Evolutionary conservation across 139 green algal species (phyloP), one percentile per base, ranked within the genome.

Genomic region (Penium margaritaceum): DNA sequence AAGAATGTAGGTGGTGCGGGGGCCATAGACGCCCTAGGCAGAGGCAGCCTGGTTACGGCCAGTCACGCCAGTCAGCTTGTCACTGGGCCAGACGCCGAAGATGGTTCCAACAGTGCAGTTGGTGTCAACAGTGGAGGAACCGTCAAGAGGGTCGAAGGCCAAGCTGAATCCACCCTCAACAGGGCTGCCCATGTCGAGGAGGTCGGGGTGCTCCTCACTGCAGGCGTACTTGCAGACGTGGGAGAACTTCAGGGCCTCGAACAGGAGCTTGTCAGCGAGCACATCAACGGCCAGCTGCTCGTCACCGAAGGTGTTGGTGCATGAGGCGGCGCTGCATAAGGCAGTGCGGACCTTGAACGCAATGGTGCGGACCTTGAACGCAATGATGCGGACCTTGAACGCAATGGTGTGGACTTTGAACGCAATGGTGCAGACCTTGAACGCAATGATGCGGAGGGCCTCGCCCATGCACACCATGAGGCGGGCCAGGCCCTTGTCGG

Each of bases 81-180:
- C 72, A n/a, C 47, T 54, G 27, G 51, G 38, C 83, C 83, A 87
- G 33, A 86, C 78, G 15, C 83, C 83, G 51, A 87, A 79, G 47
- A 87, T 87, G 47, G 80, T 87, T 37, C 83, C 83, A 27, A 87
- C 83, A 24, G 83, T 83, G 70, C 81, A 87, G 80, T 87, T 85
- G 76, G 81, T 87, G 80, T 85, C 79, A 30, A 87, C 80, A 53
- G 86, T 87, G 76, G 72, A 83, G 43, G 69, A 81, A 46, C 83
- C 83, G 57, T 87, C 83, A 15, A 87, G 81, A 21, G 83, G 83
- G 51, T 87, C 83, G 47, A 83, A 87, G 51, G 70, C 81, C 27
- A 87, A 80, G 41, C 78, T 85, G 84, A 82, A 88, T 9, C 74
- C 74, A 79, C 72, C 72, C 43, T 79, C 62, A 6, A 27, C 75